A percentile compares a stretch with the other conserved stretches of the same genome.
These are phyloP conservation scores for Discostella stelligeroides DNA, from an alignment of 108 stramenopile species.

Conservation along the genomic window DNA sequence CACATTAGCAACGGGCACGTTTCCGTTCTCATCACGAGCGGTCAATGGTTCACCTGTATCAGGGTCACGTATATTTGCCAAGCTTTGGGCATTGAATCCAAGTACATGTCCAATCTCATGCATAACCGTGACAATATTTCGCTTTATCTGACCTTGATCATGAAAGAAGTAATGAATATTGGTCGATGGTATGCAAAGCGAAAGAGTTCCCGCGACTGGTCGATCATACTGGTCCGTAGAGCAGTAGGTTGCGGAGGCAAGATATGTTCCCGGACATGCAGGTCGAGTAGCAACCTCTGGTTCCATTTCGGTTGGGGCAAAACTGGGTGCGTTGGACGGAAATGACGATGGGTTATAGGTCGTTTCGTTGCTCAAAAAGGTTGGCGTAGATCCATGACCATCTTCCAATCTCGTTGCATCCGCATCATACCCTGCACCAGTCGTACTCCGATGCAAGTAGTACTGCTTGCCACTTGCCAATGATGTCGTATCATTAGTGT, in stretches of 20 bases:
- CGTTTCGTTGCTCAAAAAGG: neutral
- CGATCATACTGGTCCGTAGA: slow-evolving; percentile 86
- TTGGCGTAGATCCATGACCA: neutral
- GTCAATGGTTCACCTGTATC: slow-evolving; percentile 77
- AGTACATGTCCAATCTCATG: slow-evolving; percentile 84
- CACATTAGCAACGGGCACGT: slow-evolving; percentile 54
- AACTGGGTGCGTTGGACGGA: slow-evolving; percentile 28
- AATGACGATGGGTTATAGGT: slow-evolving; percentile 18
- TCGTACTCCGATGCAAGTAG: slow-evolving; percentile 12
- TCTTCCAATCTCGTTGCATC: neutral
- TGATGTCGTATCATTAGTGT: neutral
- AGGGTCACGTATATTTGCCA: slow-evolving; percentile 79
- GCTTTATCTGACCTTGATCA: slow-evolving; percentile 33
- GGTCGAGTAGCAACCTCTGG: slow-evolving; percentile 35
- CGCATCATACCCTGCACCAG: slow-evolving; percentile 18
- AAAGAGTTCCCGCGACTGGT: slow-evolving; percentile 74
- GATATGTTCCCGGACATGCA: slow-evolving; percentile 59
- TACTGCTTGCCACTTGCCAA: neutral
- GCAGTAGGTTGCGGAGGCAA: slow-evolving; percentile 81
- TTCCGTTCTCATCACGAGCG: slow-evolving; percentile 54
- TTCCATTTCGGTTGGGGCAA: slow-evolving; percentile 39
- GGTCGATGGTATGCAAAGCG: slow-evolving; percentile 63
- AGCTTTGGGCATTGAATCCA: slow-evolving; percentile 74
- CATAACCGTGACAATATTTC: slow-evolving; percentile 71
- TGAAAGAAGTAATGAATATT: slow-evolving; percentile 60